Evolutionary conservation across 2,329 filamentous ascomycete genomes (phyloP).

Genomic region (Tolypocladium guangdongense): DNA sequence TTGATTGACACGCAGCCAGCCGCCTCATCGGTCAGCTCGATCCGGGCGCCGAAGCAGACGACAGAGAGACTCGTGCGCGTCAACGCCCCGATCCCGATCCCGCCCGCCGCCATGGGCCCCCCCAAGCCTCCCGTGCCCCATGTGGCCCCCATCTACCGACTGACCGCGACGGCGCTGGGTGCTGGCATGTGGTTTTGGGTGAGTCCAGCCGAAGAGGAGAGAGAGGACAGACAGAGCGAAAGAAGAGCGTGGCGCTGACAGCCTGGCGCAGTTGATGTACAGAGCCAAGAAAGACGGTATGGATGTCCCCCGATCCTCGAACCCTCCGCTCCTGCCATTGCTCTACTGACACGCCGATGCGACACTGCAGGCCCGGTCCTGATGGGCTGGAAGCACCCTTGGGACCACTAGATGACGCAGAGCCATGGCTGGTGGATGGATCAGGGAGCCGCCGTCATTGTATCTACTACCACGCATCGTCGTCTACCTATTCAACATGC

Average conservation of each 20-base stretch:
- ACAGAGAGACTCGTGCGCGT: neutral
- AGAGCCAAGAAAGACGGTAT: slow-evolving; percentile 88
- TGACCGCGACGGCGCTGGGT: slow-evolving; percentile 75
- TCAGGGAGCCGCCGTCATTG: neutral
- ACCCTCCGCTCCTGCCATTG: neutral
- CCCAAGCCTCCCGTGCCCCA: slow-evolving; percentile 34
- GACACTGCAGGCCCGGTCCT: slow-evolving; percentile 52
- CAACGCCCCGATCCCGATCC: neutral
- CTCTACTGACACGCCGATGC: neutral
- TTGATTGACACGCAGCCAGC: neutral
- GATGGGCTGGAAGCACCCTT: slow-evolving; percentile 90
- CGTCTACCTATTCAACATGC: neutral
- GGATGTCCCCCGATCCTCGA: slow-evolving; percentile 3
- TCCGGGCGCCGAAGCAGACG: neutral
- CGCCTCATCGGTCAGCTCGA: neutral
- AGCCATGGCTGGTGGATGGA: neutral
- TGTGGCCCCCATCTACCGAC: slow-evolving; percentile 60
- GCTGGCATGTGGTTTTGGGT: slow-evolving; percentile 99
- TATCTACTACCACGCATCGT: neutral
- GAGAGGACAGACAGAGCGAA: neutral
- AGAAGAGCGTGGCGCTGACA: neutral
- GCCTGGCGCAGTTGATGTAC: slow-evolving; percentile 66
- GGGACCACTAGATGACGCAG: slow-evolving; percentile 58
- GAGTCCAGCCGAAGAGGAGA: slow-evolving; percentile 26
- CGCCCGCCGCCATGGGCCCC: slow-evolving; percentile 18